Percentiles rank a stretch among this genome's conserved stretches.
Evolutionary conservation across 305 asterid genomes (phyloP).

Genomic region (Rubia tinctorum): DNA sequence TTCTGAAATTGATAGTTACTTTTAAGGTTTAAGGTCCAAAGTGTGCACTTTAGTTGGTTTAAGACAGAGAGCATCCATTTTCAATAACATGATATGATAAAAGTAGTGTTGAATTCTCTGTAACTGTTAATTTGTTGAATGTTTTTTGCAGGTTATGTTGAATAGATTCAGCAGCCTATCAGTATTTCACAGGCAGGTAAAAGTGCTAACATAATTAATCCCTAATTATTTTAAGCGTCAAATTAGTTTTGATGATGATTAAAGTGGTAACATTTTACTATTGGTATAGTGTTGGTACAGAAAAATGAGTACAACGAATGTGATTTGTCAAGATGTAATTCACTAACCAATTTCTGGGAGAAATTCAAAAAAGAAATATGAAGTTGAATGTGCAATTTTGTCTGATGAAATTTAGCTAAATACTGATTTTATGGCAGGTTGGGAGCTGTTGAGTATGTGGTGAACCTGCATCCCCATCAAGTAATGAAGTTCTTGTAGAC

Average conservation of each 20-base stretch:
- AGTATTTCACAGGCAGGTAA: conserved; percentile 91
- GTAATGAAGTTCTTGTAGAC: conserved; percentile 26
- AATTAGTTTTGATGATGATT: background rate
- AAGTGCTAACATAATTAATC: background rate
- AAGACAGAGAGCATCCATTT: background rate
- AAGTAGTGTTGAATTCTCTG: background rate
- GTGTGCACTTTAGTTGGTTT: background rate
- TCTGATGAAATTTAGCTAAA: background rate
- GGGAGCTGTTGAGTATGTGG: conserved; percentile 76
- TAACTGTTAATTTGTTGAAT: background rate
- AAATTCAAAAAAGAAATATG: background rate
- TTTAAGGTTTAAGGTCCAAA: conserved; percentile 11
- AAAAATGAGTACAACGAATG: background rate
- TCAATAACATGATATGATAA: background rate
- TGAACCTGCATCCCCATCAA: conserved; percentile 27
- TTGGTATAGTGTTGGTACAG: background rate
- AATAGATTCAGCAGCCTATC: conserved; percentile 59
- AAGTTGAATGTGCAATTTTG: background rate
- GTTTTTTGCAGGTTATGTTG: conserved; percentile 45
- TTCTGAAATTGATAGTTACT: background rate
- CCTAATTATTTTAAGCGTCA: background rate
- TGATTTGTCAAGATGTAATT: background rate
- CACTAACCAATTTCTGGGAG: background rate
- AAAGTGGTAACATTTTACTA: background rate
- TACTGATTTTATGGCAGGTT: conserved; percentile 42